Base-by-base conservation (phyloP, 495 filamentous ascomycete species). In the Trichocladium antarcticum region DNA sequence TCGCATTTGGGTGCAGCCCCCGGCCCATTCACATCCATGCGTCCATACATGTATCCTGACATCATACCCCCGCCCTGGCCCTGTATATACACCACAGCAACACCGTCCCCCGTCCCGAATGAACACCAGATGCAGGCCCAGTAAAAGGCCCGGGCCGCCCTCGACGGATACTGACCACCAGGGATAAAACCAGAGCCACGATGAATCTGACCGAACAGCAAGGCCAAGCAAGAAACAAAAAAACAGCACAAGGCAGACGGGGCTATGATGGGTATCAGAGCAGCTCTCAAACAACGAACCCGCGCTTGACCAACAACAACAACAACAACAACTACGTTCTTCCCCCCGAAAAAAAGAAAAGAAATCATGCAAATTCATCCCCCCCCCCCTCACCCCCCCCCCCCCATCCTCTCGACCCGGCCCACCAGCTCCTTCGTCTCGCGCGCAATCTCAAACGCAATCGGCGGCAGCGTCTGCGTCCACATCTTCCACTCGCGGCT, bases 391-490 rank as follows among this genome's bases (percentile, higher is more conserved):
- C 71, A 24, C 71, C 69, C 22, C 58, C 68, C 15, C 55, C 64
- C 22, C 64, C 62, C 59, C 27, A 73, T 42, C 45, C 59, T 60
- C 43, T 74, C 69, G 8, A 73, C 64, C 6, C 61, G 61, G 41
- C 70, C 61, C 9, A 76, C 79, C 42, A 88, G 69, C 59, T 87
- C 83, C 59, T 88, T 93, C 49, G 83, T 88, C 64, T 85, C 82
- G 35, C 84, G 73, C 2, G 85, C 88, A 58, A 92, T 82, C 68
- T 88, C 85, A 64, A 94, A 94, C 15, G 87, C 87, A 53, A 93
- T 79, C 8, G 87, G 87, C 15, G 88, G 84, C 37, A 89, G 68
- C 39, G 74, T 82, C 60, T 81, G 80, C 40, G 76, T 83, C 68
- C 81, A 81, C 57, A 75, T 79, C 38, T 76, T 79, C 68, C 79